A percentile compares a stretch with the other conserved stretches of the same genome.
Conservation (phyloP, 106 monocot genomes). For the Dendrobium officinale region DNA sequence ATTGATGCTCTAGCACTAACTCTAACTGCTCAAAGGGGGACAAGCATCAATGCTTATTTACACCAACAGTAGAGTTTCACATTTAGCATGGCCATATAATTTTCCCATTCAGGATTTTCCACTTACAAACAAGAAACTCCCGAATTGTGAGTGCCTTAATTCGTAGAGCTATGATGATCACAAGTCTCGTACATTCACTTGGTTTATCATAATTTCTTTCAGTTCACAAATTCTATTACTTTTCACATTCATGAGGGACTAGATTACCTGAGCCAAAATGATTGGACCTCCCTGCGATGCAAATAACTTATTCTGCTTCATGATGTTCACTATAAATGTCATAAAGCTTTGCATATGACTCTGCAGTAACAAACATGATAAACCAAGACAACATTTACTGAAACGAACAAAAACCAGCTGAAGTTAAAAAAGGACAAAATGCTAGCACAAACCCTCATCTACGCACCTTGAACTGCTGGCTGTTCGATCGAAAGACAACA, state of each 20-base stretch:
- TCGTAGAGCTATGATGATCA: background rate
- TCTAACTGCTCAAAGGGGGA: too few relatives aligned
- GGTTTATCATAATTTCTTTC: background rate
- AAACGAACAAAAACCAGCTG: conserved; percentile 1
- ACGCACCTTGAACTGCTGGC: conserved; percentile 69
- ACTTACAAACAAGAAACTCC: too few relatives aligned
- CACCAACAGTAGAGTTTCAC: too few relatives aligned
- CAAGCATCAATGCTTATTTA: too few relatives aligned
- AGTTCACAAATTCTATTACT: background rate
- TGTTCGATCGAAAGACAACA: conserved; percentile 66
- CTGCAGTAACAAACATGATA: conserved; percentile 26
- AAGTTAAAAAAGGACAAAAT: background rate
- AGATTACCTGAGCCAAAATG: conserved; percentile 70
- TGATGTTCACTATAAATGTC: conserved; percentile 66
- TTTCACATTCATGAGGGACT: background rate
- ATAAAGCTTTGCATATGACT: conserved; percentile 77
- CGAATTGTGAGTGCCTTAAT: background rate
- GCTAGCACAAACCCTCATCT: background rate
- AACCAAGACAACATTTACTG: background rate
- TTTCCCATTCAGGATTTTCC: too few relatives aligned
- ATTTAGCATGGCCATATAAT: too few relatives aligned
- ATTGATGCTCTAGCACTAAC: too few relatives aligned
- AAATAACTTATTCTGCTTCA: conserved; percentile 80
- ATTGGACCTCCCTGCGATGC: conserved; percentile 90
- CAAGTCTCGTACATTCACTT: background rate